A percentile compares a stretch with the other conserved stretches of the same genome.
phyloP scores from a whole-genome alignment of 495 filamentous ascomycete genomes.

The Diplogelasinospora grovesii region DNA sequence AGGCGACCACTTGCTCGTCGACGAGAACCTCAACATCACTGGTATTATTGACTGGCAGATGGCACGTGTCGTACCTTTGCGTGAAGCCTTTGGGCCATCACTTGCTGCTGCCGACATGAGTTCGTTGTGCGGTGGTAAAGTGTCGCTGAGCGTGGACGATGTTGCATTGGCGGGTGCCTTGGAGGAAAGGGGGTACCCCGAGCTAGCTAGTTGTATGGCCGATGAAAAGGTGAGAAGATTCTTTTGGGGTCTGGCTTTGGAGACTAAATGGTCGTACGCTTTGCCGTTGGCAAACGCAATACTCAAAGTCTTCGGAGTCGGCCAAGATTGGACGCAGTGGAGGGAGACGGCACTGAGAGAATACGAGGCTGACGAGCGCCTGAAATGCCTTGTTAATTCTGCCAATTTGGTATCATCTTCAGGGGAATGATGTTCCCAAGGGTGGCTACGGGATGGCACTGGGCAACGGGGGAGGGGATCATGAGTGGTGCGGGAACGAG shows the following conservation, averaged over 20 bases:
- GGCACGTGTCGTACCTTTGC: slow-evolving; percentile 3
- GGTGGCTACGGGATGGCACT: too few relatives aligned
- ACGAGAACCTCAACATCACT: slow-evolving; percentile 3
- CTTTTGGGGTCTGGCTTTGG: slow-evolving; percentile 4
- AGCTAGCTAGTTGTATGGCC: not conserved
- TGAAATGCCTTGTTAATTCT: too few relatives aligned
- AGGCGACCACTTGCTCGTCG: slow-evolving; percentile 4
- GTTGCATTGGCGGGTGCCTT: not conserved
- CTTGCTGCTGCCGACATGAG: slow-evolving; percentile 3
- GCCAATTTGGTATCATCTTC: too few relatives aligned
- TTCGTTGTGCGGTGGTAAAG: not conserved
- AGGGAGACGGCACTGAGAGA: not conserved
- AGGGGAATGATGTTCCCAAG: too few relatives aligned
- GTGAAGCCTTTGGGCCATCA: slow-evolving; percentile 4
- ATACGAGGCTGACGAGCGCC: not conserved
- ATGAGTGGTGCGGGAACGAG: too few relatives aligned
- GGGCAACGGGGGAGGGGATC: too few relatives aligned
- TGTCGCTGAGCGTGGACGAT: slow-evolving; percentile 1
- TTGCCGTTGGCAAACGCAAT: slow-evolving; percentile 3
- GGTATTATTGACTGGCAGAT: slow-evolving; percentile 11
- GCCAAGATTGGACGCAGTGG: not conserved
- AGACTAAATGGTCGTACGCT: not conserved
- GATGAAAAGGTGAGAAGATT: slow-evolving; percentile 5
- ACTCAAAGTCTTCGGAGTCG: not conserved
- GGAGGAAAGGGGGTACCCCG: not conserved